A percentile compares a stretch with the other conserved stretches of the same genome.
Evolutionary conservation across 352 stramenopile genomes (phyloP).

Genomic region (Globisporangium paroecandrum): DNA sequence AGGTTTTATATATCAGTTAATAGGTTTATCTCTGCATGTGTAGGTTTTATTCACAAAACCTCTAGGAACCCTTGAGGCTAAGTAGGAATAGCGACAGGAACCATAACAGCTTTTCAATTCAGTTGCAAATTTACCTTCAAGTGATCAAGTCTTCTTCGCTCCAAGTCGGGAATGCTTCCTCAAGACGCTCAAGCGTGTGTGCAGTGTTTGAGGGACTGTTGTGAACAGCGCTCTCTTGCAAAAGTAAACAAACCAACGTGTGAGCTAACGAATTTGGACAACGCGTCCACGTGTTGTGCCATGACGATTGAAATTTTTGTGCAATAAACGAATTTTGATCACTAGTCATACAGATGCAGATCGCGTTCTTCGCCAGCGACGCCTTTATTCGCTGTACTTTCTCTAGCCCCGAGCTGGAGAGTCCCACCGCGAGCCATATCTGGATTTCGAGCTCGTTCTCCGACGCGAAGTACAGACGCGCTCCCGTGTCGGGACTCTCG

Average conservation of each 20-base stretch:
- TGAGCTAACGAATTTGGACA: neutral
- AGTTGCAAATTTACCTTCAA: neutral
- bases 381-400: neutral
- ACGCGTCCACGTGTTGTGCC: neutral
- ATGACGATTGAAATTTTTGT: neutral
- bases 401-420: neutral
- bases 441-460: neutral
- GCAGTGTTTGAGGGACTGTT: too few relatives aligned
- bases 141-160: too few relatives aligned
- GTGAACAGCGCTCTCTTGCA: too few relatives aligned
- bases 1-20: too few relatives aligned
- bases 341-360: neutral
- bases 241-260: neutral
- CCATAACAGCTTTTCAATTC: constrained; percentile 11
- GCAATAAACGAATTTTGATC: neutral
- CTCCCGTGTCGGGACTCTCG: neutral
- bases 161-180: too few relatives aligned
- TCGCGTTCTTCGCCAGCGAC: neutral
- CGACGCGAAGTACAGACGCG: neutral
- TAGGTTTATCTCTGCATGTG: too few relatives aligned
- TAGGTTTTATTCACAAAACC: neutral
- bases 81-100: constrained; percentile 3
- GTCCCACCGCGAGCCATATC: neutral
- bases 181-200: too few relatives aligned
- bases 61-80: neutral